These are phyloP conservation scores for Musa itinerans DNA, from an alignment of 176 grass and related monocot species.

Conservation along the genomic window DNA sequence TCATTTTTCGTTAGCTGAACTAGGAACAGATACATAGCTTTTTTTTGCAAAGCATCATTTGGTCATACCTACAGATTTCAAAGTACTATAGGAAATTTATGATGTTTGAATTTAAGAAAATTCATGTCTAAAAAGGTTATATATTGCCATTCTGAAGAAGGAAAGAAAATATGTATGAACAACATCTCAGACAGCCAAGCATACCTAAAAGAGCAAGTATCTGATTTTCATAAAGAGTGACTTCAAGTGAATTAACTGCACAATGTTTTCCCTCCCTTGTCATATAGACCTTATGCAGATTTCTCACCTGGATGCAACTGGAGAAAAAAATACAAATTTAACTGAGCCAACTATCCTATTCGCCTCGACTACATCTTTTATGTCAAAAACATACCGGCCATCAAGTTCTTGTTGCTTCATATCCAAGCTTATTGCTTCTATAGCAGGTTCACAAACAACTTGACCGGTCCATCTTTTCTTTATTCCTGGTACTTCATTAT, in stretches of 20 bases:
- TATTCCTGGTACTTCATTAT: slow-evolving; percentile 20
- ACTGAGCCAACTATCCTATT: neutral
- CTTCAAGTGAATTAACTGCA: slow-evolving; percentile 39
- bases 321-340: slow-evolving; percentile 16
- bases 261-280: slow-evolving; percentile 33
- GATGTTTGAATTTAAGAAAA: too few species aligned
- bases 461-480: slow-evolving; percentile 17
- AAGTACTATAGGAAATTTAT: too few species aligned
- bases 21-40: too few species aligned
- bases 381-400: slow-evolving; percentile 27
- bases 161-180: neutral
- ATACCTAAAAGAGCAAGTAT: slow-evolving; percentile 49
- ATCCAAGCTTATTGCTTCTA: slow-evolving; percentile 37
- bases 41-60: too few species aligned
- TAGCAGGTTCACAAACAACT: slow-evolving; percentile 13
- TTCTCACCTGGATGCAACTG: slow-evolving; percentile 37
- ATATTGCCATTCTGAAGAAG: neutral
- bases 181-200: neutral
- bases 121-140: neutral
- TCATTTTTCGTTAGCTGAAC: too few species aligned
- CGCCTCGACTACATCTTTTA: neutral
- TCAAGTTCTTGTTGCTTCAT: slow-evolving; percentile 44
- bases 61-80: too few species aligned
- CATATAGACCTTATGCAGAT: slow-evolving; percentile 39
- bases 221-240: slow-evolving; percentile 43